phyloP scores from a whole-genome alignment of 163 green algal species.

The Coccomyxa subellipsoidea region DNA sequence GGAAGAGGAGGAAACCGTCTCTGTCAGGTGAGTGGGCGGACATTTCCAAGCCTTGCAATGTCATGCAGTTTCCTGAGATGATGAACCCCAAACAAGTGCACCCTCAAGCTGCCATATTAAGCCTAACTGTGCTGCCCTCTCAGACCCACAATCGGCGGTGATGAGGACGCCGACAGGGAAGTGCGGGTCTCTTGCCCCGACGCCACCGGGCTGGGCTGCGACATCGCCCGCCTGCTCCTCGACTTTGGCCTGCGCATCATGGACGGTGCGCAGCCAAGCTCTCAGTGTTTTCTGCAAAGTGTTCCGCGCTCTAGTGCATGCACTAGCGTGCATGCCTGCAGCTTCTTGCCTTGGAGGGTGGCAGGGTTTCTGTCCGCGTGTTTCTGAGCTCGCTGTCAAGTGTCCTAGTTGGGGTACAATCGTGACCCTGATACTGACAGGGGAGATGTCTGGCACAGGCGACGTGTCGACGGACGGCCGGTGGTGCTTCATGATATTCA shows the following conservation, averaged over 20 bases:
- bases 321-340: too few species aligned
- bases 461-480: slow-evolving; percentile 65
- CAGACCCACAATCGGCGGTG: neutral
- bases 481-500: slow-evolving; percentile 71
- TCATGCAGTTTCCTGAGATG: neutral
- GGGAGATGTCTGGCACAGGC: too few species aligned
- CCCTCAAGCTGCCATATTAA: neutral
- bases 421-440: too few species aligned
- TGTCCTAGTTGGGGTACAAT: too few species aligned
- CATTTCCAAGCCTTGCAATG: neutral
- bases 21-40: neutral
- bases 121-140: neutral
- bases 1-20: slow-evolving; percentile 7
- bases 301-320: too few species aligned
- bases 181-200: slow-evolving; percentile 64
- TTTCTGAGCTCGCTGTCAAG: neutral
- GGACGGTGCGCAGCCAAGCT: slow-evolving; percentile 18
- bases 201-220: slow-evolving; percentile 60
- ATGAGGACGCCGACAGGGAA: slow-evolving; percentile 19
- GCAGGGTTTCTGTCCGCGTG: too few species aligned
- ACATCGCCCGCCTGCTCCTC: slow-evolving; percentile 58
- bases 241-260: slow-evolving; percentile 62
- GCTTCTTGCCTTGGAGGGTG: too few species aligned
- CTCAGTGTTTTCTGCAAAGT: too few species aligned
- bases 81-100: neutral